Percentiles rank a stretch among this genome's conserved stretches.
These are phyloP conservation scores for Picochlorum costavermella DNA, from an alignment of 139 green algal species.

Conservation along the genomic window DNA sequence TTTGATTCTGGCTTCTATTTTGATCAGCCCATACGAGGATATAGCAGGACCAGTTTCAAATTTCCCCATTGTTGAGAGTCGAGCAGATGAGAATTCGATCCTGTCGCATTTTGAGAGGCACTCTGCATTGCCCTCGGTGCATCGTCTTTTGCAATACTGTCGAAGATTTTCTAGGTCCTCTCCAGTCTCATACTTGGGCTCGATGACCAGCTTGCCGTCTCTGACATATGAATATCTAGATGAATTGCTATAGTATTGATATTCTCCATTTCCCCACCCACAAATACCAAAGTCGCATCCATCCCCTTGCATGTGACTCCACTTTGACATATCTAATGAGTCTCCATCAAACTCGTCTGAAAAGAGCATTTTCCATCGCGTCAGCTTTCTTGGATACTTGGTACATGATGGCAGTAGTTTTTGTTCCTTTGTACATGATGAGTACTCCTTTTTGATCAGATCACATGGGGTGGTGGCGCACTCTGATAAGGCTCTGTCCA, in stretches of 20 bases:
- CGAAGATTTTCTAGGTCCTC: slow-evolving; percentile 4
- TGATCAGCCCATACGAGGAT: neutral
- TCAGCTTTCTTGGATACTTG: neutral
- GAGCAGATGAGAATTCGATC: slow-evolving; percentile 7
- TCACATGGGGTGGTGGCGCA: neutral
- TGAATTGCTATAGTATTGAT: slow-evolving; percentile 10
- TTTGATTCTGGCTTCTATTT: slow-evolving; percentile 3
- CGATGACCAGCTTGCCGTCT: neutral
- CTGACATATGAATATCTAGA: slow-evolving; percentile 4
- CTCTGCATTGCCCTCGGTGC: neutral
- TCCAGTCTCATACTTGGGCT: slow-evolving; percentile 2
- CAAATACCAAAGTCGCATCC: slow-evolving; percentile 12
- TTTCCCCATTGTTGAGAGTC: slow-evolving; percentile 1
- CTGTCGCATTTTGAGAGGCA: neutral
- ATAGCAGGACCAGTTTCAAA: neutral
- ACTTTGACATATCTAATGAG: slow-evolving; percentile 1
- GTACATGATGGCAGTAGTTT: too few species aligned
- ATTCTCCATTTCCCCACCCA: slow-evolving; percentile 6
- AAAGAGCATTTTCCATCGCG: slow-evolving; percentile 9
- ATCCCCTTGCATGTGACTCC: slow-evolving; percentile 1
- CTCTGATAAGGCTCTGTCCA: neutral
- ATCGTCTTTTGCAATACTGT: slow-evolving; percentile 7
- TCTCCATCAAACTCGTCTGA: slow-evolving; percentile 6
- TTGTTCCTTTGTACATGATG: neutral
- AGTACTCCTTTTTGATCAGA: neutral